These are phyloP conservation scores for Bullera alba DNA, from an alignment of 768 basidiomycete genomes.

Conservation along the genomic window DNA sequence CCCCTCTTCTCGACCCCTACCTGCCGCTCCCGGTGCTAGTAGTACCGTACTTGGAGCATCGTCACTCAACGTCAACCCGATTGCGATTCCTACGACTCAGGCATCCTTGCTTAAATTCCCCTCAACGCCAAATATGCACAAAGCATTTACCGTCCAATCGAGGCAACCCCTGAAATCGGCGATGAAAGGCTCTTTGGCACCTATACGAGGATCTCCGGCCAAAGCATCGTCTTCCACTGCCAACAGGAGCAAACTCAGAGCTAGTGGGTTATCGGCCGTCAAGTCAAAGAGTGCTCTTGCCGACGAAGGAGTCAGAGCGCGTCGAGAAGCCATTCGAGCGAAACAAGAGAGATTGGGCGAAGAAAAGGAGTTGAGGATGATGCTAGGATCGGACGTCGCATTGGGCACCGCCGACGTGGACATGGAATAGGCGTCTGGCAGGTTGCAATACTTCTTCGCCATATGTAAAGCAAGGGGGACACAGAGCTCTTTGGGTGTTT, in stretches of 20 bases:
- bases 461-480: too few relatives aligned
- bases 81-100: too few relatives aligned
- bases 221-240: conserved; percentile 1
- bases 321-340: conserved; percentile 24
- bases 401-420: too few relatives aligned
- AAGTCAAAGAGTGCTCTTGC: conserved; percentile 23
- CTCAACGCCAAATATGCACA: too few relatives aligned
- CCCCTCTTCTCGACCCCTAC: conserved; percentile 4
- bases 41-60: too few relatives aligned
- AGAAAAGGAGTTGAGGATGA: conserved; percentile 28
- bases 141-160: too few relatives aligned
- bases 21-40: background rate
- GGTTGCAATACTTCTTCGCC: too few relatives aligned
- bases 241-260: background rate
- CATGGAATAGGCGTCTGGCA: too few relatives aligned
- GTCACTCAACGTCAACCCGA: too few relatives aligned
- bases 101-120: too few relatives aligned
- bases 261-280: conserved; percentile 22
- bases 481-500: background rate
- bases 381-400: conserved; percentile 15
- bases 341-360: conserved; percentile 27
- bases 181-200: background rate
- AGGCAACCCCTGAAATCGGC: conserved; percentile 1
- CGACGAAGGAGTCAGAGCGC: conserved; percentile 22
- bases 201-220: background rate